Conservation (phyloP, 345 rosid species). For the Jatropha curcas region DNA sequence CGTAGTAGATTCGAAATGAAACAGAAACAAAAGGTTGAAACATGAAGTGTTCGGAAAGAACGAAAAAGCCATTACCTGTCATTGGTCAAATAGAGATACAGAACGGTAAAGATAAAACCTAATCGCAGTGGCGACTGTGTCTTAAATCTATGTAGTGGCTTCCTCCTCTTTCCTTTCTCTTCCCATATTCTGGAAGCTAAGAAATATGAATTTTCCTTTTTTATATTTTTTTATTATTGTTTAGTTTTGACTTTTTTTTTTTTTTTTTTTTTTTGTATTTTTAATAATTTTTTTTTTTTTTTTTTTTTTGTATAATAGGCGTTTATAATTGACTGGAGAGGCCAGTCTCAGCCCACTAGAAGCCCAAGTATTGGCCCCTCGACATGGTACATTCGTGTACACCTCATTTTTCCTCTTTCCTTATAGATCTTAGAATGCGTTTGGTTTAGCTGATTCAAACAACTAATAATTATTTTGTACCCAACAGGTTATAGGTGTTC, state of each 20-base stretch:
- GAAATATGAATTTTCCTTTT: too few relatives aligned
- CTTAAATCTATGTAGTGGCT: background rate
- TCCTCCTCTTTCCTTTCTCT: background rate
- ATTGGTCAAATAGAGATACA: background rate
- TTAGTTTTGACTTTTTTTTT: background rate
- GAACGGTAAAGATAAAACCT: background rate
- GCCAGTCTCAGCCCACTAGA: too few relatives aligned
- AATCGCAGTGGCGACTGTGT: background rate
- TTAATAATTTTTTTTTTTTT: background rate
- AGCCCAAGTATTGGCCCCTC: too few relatives aligned
- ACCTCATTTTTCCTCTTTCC: too few relatives aligned
- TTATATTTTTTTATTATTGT: background rate
- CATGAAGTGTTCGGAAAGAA: background rate
- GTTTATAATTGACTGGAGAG: too few relatives aligned
- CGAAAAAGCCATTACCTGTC: background rate
- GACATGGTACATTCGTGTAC: too few relatives aligned
- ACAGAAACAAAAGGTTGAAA: background rate
- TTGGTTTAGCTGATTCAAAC: too few relatives aligned
- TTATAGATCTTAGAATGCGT: too few relatives aligned
- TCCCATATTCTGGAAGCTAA: conserved; percentile 4
- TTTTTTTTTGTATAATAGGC: too few relatives aligned
- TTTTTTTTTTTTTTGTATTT: background rate
- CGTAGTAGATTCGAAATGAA: background rate
- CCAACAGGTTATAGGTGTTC: too few relatives aligned
- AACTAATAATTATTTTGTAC: too few relatives aligned